A percentile compares a stretch with the other conserved stretches of the same genome.
Evolutionary conservation across 2,329 filamentous ascomycete species (phyloP).

Genomic region (Aspergillus texensis): DNA sequence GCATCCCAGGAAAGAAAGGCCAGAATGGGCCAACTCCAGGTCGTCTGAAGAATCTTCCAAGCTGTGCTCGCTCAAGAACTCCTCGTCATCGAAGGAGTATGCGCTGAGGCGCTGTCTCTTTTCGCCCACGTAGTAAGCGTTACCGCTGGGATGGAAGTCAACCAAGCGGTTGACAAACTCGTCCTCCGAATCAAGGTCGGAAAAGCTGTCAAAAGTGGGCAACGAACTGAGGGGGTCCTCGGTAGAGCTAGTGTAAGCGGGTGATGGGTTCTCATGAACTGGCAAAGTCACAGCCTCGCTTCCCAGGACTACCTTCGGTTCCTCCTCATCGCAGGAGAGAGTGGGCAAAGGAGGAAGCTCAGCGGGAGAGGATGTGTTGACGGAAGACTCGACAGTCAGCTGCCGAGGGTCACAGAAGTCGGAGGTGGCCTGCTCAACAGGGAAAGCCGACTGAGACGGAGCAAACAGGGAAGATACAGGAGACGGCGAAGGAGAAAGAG

Average conservation of each 20-base stretch:
- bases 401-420: constrained; percentile 92
- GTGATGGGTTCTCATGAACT: constrained; percentile 40
- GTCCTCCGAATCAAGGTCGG: constrained; percentile 88
- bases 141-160: constrained; percentile 64
- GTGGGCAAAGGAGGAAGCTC: constrained; percentile 64
- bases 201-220: constrained; percentile 79
- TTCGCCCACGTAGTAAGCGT: constrained; percentile 61
- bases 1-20: constrained; percentile 64
- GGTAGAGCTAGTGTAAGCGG: constrained; percentile 44
- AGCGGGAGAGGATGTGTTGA: constrained; percentile 48
- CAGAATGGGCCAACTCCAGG: constrained; percentile 61
- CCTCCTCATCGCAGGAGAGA: constrained; percentile 53
- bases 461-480: constrained; percentile 75
- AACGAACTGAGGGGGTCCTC: constrained; percentile 61
- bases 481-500: constrained; percentile 83
- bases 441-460: constrained; percentile 69
- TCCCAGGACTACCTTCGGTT: constrained; percentile 39
- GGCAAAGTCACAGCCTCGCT: constrained; percentile 41
- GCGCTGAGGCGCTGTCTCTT: constrained; percentile 75
- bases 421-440: constrained; percentile 67
- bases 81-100: constrained; percentile 73
- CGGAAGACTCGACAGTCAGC: constrained; percentile 68
- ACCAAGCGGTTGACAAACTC: constrained; percentile 77
- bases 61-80: constrained; percentile 74
- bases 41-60: constrained; percentile 73